Evolutionary conservation across 140 eudicot genomes (phyloP), one percentile per base, ranked within the genome.

Genomic region (Erigeron philadelphicus): DNA sequence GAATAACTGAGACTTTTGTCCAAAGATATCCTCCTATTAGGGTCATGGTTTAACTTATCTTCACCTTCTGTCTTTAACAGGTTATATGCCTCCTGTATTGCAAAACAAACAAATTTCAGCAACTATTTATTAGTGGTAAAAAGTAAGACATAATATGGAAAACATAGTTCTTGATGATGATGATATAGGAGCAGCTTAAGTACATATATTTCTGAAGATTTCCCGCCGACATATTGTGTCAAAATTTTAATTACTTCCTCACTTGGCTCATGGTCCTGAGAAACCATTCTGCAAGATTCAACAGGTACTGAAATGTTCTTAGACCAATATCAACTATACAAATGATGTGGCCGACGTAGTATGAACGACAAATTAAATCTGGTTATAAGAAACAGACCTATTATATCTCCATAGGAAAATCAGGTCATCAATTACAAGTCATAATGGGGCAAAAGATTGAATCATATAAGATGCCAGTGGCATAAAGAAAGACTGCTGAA

Each of bases 1-100:
- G 95, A 80, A 80, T 89, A 81, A 85, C 75, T 66, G 42, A 94
- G 97, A 72, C 86, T 80, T 84, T 85, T 86, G 61, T 77, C 91
- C 58, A 89, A 78, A 68, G 62, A 66, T 35, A 61, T 31, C 68
- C 61, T 80, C 76, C 71, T 71, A 44, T 69, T 84, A 52, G 72
- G 72, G 64, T 69, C 79, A 61, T 18, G 64, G 23, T 68, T 61
- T 59, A 66, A 40, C 49, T 52, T 71, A 44, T 38, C 76, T 63
- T 76, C 72, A 76, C 63, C 46, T 75, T 76, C 77, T 71, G 72
- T 85, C 85, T 78, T 81, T 56, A 89, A 85, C 79, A 70, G 58
- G 60, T 25, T 75, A 80, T 72, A 85, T 59, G 89, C 85, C 69
- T 94, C 97, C 99, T 94, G 84, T 66, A 61, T 65, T 64, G 73